A percentile compares a stretch with the other conserved stretches of the same genome.
These are phyloP conservation scores for Colletotrichum eremochloae DNA, from an alignment of 2,329 filamentous ascomycete species.

Conservation along the genomic window DNA sequence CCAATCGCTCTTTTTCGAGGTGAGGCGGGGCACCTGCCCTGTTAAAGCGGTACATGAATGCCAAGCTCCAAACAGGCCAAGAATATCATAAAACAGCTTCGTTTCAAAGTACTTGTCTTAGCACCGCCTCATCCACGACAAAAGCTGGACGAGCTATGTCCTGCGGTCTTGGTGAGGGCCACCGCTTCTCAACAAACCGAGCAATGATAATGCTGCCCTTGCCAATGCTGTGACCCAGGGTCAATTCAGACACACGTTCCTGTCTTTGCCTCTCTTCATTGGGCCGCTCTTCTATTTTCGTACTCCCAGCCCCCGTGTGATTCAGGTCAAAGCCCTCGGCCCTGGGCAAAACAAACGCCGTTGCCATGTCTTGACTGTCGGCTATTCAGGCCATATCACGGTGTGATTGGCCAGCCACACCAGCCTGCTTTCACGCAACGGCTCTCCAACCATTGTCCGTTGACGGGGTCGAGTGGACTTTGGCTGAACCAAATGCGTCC, in stretches of 20 bases:
- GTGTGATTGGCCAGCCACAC: slow-evolving; percentile 34
- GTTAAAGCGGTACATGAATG: slow-evolving; percentile 32
- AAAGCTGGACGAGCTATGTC: slow-evolving; percentile 14
- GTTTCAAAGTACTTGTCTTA: slow-evolving; percentile 32
- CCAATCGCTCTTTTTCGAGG: slow-evolving; percentile 28
- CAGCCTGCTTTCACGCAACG: slow-evolving; percentile 14
- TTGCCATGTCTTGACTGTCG: slow-evolving; percentile 11
- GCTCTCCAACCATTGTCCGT: slow-evolving; percentile 15
- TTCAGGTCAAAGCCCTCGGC: slow-evolving; percentile 23
- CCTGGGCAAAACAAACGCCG: slow-evolving; percentile 13
- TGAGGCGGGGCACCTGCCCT: slow-evolving; percentile 36
- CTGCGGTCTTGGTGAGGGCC: slow-evolving; percentile 35
- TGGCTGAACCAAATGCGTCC: slow-evolving; percentile 34
- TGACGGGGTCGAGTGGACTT: slow-evolving; percentile 29
- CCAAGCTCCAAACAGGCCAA: slow-evolving; percentile 31
- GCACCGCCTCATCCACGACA: slow-evolving; percentile 29
- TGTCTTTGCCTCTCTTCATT: slow-evolving; percentile 30
- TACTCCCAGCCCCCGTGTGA: slow-evolving; percentile 22
- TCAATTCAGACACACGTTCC: slow-evolving; percentile 33
- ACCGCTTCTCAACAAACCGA: slow-evolving; percentile 38
- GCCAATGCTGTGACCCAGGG: slow-evolving; percentile 20
- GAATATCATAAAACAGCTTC: slow-evolving; percentile 23
- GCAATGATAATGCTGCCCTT: slow-evolving; percentile 35
- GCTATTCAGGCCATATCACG: slow-evolving; percentile 1
- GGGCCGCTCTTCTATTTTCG: slow-evolving; percentile 24